Evolutionary conservation across 768 basidiomycete genomes (phyloP).

Genomic region (Dioszegia crocea): DNA sequence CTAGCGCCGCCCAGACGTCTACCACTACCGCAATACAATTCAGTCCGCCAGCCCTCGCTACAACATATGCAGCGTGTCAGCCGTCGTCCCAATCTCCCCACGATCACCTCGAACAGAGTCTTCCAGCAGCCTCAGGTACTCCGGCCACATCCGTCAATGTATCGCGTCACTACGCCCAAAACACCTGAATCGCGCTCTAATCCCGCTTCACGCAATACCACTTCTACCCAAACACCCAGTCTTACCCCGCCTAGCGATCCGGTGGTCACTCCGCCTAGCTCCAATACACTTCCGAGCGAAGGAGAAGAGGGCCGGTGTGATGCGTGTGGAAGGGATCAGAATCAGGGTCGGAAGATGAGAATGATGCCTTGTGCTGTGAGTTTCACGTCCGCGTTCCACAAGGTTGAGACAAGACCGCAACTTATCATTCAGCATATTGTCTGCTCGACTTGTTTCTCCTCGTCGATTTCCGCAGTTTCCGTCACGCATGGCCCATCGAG

Average conservation of each 20-base stretch:
- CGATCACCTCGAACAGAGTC: neutral
- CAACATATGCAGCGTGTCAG: neutral
- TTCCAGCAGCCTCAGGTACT: neutral
- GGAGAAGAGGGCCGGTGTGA: conserved; percentile 1
- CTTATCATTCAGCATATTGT: conserved; percentile 18
- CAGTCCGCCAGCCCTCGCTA: neutral
- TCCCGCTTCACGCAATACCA: neutral
- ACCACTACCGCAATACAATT: neutral
- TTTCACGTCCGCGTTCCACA: neutral
- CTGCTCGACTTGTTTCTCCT: conserved; percentile 34
- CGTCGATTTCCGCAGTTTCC: conserved; percentile 30
- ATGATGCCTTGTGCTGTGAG: conserved; percentile 36
- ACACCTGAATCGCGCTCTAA: neutral
- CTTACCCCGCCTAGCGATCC: neutral
- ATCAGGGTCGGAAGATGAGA: conserved; percentile 11
- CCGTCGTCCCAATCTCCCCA: neutral
- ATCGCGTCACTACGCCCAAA: too few relatives aligned
- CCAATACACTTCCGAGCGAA: neutral
- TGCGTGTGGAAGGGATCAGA: conserved; percentile 5
- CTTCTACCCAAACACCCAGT: neutral
- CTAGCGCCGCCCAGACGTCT: neutral
- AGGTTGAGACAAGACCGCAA: neutral
- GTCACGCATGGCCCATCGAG: conserved; percentile 18
- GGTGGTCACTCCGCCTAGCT: neutral
- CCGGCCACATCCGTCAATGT: neutral